Base-by-base conservation (phyloP, 2,329 filamentous ascomycete species). In the Microcyclospora pomicola region DNA sequence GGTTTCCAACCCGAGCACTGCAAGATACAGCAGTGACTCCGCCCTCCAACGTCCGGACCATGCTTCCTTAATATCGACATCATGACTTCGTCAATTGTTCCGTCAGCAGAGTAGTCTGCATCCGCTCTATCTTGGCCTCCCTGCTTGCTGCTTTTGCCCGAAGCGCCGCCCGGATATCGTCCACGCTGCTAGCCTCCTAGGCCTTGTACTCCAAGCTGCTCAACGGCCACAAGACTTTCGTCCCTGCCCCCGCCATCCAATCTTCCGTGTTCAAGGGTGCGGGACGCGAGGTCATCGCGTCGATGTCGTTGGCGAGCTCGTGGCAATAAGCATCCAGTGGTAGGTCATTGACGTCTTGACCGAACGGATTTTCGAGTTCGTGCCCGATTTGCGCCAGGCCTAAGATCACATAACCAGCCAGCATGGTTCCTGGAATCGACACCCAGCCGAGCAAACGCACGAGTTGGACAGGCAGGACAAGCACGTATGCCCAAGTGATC, bases 361-460 rank as follows among this genome's bases (percentile, higher is more conserved):
- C 83, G 57, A 91, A 91, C 5, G 83, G 83, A 52, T 91, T 85
- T 59, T 91, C 83, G 46, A 91, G 81, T 60, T 91, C 82, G 45
- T 75, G 75, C 30, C 83, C 83, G 50, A 88, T 88, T 45, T 73
- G 68, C 3, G 75, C 71, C 33, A 91, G 74, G 15, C 81, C 82
- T 42, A 91, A 73, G 55, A 91, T 88, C 48, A 91, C 88, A 59
- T 88, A 88, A 2, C 80, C 77, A 2, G 48, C 54, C n/a, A 54
- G 69, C 12, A 87, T 64, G 33, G 77, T 80, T 27, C 77, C 83
- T 0, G 83, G 83, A 46, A 91, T 87, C 10, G 83, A 79, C 46
- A 86, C 69, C 78, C 80, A 91, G 6, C 60, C 49, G 1, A 92
- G 72, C 2, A 61, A 56, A 0, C 58, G 54, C 53, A 74, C 73